Evolutionary conservation across 2,329 filamentous ascomycete genomes (phyloP).

Genomic region (Paraconiothyrium sp.): DNA sequence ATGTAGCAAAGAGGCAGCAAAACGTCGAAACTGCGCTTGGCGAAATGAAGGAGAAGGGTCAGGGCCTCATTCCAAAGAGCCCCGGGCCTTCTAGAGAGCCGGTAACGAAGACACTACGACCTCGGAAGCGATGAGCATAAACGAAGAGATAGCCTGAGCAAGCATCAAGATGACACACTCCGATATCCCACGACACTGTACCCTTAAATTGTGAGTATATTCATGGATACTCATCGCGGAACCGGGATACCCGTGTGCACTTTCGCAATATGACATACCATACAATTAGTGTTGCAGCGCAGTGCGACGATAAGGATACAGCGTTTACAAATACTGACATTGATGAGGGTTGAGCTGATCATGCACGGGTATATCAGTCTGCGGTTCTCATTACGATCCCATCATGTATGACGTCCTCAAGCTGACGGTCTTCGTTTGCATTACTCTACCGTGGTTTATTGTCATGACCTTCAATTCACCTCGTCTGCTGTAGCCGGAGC

Average conservation of each 20-base stretch:
- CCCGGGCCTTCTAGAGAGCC: conserved; percentile 37
- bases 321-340: neutral
- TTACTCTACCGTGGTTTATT: no score
- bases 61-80: conserved; percentile 59
- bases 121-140: neutral
- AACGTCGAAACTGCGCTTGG: conserved; percentile 60
- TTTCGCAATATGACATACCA: neutral
- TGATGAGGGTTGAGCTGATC: neutral
- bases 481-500: no score
- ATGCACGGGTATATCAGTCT: neutral
- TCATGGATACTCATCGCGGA: neutral
- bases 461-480: no score
- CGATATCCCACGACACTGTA: neutral
- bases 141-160: neutral
- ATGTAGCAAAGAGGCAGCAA: conserved; percentile 59
- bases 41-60: conserved; percentile 65
- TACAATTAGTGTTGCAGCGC: neutral
- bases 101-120: neutral
- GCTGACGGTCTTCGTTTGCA: no score
- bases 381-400: no score
- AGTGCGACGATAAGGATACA: neutral
- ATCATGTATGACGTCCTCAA: no score
- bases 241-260: neutral
- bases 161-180: neutral
- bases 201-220: neutral